Evolutionary conservation across 2,329 filamentous ascomycete species (phyloP).

Genomic region (Colletotrichum neosansevieriae): DNA sequence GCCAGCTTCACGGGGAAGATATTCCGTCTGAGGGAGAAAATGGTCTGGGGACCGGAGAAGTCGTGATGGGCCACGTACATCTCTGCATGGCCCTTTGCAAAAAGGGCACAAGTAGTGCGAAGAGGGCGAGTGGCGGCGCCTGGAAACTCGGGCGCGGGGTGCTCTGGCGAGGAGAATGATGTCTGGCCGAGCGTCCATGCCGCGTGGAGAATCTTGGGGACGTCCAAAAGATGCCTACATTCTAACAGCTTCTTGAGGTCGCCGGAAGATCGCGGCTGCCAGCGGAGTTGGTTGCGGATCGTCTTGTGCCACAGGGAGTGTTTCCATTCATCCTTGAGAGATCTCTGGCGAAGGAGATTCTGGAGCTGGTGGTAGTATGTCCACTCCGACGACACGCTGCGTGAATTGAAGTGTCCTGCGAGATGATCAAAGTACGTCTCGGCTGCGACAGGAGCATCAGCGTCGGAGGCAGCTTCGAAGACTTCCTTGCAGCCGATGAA

Average conservation of each 20-base stretch:
- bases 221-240: slow-evolving; percentile 56
- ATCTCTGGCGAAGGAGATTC: slow-evolving; percentile 57
- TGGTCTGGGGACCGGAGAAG: slow-evolving; percentile 24
- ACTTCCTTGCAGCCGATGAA: slow-evolving; percentile 57
- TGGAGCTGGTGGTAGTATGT: slow-evolving; percentile 58
- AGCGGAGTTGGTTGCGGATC: slow-evolving; percentile 54
- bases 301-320: slow-evolving; percentile 60
- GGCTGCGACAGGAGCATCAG: slow-evolving; percentile 52
- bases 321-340: slow-evolving; percentile 59
- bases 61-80: slow-evolving; percentile 22
- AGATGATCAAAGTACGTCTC: slow-evolving; percentile 62
- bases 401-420: slow-evolving; percentile 58
- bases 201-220: slow-evolving; percentile 56
- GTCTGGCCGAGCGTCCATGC: slow-evolving; percentile 58
- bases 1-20: slow-evolving; percentile 31
- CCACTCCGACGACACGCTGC: slow-evolving; percentile 47
- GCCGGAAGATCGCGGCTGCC: slow-evolving; percentile 56
- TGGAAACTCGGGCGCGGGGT: slow-evolving; percentile 37
- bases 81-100: slow-evolving; percentile 23
- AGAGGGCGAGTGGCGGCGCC: slow-evolving; percentile 40
- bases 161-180: slow-evolving; percentile 49
- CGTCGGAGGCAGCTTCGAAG: slow-evolving; percentile 53
- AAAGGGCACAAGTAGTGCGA: slow-evolving; percentile 40
- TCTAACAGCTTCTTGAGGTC: slow-evolving; percentile 60
- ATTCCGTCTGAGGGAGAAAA: slow-evolving; percentile 23